phyloP scores from a whole-genome alignment of 345 rosid genomes.

The Citrus medica region DNA sequence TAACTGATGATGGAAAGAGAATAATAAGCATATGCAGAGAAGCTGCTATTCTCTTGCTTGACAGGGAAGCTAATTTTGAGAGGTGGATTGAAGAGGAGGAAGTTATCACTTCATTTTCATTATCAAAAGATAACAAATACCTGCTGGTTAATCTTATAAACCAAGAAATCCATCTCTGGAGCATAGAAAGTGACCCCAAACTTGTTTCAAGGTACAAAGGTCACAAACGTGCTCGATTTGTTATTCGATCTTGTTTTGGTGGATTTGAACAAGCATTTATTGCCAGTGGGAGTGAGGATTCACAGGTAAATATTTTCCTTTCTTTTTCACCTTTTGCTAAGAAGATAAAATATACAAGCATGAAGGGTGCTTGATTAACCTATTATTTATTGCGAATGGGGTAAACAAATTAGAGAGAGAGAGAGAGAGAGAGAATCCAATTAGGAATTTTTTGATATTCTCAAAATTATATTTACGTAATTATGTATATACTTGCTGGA shows the following conservation, averaged over 20 bases:
- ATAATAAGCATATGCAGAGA: conserved; percentile 54
- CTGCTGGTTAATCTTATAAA: conserved; percentile 53
- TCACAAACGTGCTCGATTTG: conserved; percentile 49
- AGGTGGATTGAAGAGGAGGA: conserved; percentile 62
- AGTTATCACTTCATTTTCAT: conserved; percentile 57
- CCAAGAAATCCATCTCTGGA: conserved; percentile 78
- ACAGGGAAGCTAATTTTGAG: conserved; percentile 53
- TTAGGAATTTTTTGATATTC: too few species aligned
- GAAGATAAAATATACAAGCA: neutral
- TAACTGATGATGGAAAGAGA: conserved; percentile 66
- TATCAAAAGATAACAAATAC: conserved; percentile 56
- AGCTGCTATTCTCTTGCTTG: conserved; percentile 46
- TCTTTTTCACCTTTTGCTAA: neutral
- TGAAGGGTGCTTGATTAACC: neutral
- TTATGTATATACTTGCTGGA: neutral
- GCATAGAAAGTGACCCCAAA: conserved; percentile 51
- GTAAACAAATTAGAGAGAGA: too few species aligned
- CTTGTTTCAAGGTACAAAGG: conserved; percentile 60
- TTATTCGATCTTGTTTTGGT: conserved; percentile 75
- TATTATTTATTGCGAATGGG: too few species aligned
- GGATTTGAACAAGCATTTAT: conserved; percentile 57
- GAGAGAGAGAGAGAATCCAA: too few species aligned
- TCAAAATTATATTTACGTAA: too few species aligned
- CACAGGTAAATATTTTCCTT: conserved; percentile 42
- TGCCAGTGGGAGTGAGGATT: conserved; percentile 79